Conservation (phyloP, 305 asterid genomes). For the Rubia occidens region DNA sequence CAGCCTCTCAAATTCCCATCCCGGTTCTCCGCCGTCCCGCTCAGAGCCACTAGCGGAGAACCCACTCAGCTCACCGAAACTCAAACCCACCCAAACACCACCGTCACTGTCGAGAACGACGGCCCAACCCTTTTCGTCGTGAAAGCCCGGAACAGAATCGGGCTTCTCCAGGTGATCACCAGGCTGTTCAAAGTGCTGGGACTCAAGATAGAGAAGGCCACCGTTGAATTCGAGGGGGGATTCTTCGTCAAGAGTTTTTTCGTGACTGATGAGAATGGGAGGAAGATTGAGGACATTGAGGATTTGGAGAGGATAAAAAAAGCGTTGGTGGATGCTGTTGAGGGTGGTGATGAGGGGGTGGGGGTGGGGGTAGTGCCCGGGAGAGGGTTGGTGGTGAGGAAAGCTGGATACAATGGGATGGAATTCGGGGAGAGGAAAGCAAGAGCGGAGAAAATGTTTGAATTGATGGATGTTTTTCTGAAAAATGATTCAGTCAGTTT, state of each 20-base stretch:
- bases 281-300: slow-evolving; percentile 26
- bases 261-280: slow-evolving; percentile 30
- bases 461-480: slow-evolving; percentile 36
- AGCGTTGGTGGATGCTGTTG: slow-evolving; percentile 32
- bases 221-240: slow-evolving; percentile 37
- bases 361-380: slow-evolving; percentile 22
- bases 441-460: slow-evolving; percentile 36
- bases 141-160: slow-evolving; percentile 26
- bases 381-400: slow-evolving; percentile 39
- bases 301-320: slow-evolving; percentile 24
- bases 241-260: slow-evolving; percentile 28
- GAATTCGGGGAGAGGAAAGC: slow-evolving; percentile 29
- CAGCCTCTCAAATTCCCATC: slow-evolving; percentile 16
- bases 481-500: slow-evolving; percentile 36
- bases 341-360: slow-evolving; percentile 10
- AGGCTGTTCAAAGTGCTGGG: slow-evolving; percentile 38
- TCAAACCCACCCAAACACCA: slow-evolving; percentile 10
- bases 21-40: slow-evolving; percentile 12
- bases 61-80: slow-evolving; percentile 12
- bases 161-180: slow-evolving; percentile 36
- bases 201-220: slow-evolving; percentile 29
- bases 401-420: slow-evolving; percentile 27
- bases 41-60: slow-evolving; percentile 10
- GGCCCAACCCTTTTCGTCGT: slow-evolving; percentile 23
- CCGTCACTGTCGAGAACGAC: slow-evolving; percentile 22